Conservation (phyloP, 1,284 basidiomycete genomes). For the Irpex lacteus region DNA sequence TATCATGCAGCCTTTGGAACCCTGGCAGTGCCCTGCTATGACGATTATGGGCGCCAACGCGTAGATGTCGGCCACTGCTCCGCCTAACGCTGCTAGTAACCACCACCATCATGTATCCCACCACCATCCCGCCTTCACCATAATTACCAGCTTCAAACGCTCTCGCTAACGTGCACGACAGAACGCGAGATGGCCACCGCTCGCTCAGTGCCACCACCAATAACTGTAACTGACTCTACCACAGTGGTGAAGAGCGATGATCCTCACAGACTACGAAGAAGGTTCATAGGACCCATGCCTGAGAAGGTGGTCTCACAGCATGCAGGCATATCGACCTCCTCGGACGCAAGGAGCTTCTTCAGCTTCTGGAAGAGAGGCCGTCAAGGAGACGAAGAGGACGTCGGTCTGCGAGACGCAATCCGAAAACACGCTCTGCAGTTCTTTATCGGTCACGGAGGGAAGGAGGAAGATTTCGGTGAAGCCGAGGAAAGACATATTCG, state of each 20-base stretch:
- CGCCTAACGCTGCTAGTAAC: not conserved
- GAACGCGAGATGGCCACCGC: conserved; percentile 5
- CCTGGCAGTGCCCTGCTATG: not conserved
- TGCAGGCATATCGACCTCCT: not conserved
- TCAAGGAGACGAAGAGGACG: conserved; percentile 30
- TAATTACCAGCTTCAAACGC: not conserved
- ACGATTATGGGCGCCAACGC: not conserved
- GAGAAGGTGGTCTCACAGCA: conserved; percentile 13
- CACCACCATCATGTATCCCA: not conserved
- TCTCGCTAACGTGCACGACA: not conserved
- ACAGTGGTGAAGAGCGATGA: conserved; percentile 17
- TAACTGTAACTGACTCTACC: conserved; percentile 1
- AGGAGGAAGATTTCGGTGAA: conserved; percentile 63
- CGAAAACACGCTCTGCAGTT: conserved; percentile 58
- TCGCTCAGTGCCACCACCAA: conserved; percentile 9
- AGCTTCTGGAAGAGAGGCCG: not conserved
- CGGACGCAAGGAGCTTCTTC: conserved; percentile 3
- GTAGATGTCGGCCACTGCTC: not conserved
- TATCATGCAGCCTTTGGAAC: not conserved
- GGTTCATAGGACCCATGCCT: conserved; percentile 30
- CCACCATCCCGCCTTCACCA: not conserved
- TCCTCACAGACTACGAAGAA: conserved; percentile 21
- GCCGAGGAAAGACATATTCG: conserved; percentile 46
- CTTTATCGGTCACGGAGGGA: conserved; percentile 62
- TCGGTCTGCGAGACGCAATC: conserved; percentile 44